These are phyloP conservation scores for Debaryomyces udenii DNA, from an alignment of 1,139 yeast species.

Conservation along the genomic window DNA sequence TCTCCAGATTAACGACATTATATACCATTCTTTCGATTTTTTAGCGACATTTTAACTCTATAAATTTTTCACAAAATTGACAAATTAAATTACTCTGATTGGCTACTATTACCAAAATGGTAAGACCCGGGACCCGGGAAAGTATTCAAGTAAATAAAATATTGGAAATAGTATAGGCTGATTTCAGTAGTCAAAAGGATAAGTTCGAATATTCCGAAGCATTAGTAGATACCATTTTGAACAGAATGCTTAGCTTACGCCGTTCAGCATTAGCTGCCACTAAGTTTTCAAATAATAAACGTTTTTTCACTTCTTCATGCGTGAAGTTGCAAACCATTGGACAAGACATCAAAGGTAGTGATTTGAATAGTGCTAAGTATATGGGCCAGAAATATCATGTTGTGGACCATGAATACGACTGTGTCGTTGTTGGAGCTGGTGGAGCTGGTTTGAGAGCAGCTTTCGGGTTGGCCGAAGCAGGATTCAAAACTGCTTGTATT, in stretches of 20 bases:
- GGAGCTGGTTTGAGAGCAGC: conserved; percentile 99
- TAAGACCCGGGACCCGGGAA: conserved; percentile 11
- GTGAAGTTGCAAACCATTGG: conserved; percentile 44
- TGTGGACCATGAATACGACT: conserved; percentile 96
- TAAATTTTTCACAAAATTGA: conserved; percentile 4
- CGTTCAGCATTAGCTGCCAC: conserved; percentile 16
- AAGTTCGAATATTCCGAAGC: conserved; percentile 4
- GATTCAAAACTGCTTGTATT: conserved; percentile 96
- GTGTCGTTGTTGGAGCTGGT: conserved; percentile 98
- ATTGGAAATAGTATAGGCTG: conserved; percentile 1
- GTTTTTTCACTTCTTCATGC: conserved; percentile 19
- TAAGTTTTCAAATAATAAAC: conserved; percentile 10
- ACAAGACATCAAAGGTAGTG: conserved; percentile 51
- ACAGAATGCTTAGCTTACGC: conserved; percentile 16
- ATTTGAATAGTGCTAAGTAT: conserved; percentile 50
- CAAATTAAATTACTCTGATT: conserved; percentile 9
- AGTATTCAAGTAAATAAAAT: conserved; percentile 4
- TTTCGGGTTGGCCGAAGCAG: conserved; percentile 95
- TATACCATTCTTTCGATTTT: conserved; percentile 1
- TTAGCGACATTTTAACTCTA: conserved; percentile 1
- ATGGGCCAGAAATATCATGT: conserved; percentile 83
- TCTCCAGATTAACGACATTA: conserved; percentile 7
- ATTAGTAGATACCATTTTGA: conserved; percentile 3
- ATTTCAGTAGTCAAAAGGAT: background rate
- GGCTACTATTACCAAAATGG: conserved; percentile 4